These are phyloP conservation scores for Jacaranda copaia DNA, from an alignment of 257 asterid species.

Conservation along the genomic window DNA sequence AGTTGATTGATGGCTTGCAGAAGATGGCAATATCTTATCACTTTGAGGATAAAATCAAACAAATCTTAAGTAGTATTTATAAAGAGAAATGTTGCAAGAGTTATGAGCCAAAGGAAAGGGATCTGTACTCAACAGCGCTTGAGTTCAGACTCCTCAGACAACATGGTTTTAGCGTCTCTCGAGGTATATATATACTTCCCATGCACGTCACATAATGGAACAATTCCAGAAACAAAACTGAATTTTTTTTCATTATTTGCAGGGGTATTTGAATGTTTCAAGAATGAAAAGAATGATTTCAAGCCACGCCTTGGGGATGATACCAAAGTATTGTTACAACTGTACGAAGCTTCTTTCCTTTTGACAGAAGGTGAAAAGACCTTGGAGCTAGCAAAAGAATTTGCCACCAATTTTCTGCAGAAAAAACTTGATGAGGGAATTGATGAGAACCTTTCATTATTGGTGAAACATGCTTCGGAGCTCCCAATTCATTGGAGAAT, in stretches of 20 bases:
- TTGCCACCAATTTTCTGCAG: constrained; percentile 8
- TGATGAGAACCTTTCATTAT: constrained; percentile 19
- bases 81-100: neutral
- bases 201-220: neutral
- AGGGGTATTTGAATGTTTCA: constrained; percentile 44
- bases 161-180: neutral
- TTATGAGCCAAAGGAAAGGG: neutral
- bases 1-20: constrained; percentile 40
- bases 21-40: constrained; percentile 36
- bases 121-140: neutral
- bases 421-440: neutral
- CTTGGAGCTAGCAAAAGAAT: constrained; percentile 38
- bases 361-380: constrained; percentile 28
- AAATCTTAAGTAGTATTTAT: neutral
- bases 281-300: constrained; percentile 36
- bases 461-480: constrained; percentile 39
- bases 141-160: constrained; percentile 5
- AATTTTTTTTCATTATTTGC: neutral
- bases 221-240: too few species aligned
- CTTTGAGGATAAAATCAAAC: constrained; percentile 33
- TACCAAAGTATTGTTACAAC: constrained; percentile 33
- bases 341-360: constrained; percentile 50
- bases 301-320: constrained; percentile 19
- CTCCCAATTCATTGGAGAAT: constrained; percentile 48
- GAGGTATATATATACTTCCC: neutral